Conservation (phyloP, 192 early-diverging fungal species). For the Podila clonocystis region DNA sequence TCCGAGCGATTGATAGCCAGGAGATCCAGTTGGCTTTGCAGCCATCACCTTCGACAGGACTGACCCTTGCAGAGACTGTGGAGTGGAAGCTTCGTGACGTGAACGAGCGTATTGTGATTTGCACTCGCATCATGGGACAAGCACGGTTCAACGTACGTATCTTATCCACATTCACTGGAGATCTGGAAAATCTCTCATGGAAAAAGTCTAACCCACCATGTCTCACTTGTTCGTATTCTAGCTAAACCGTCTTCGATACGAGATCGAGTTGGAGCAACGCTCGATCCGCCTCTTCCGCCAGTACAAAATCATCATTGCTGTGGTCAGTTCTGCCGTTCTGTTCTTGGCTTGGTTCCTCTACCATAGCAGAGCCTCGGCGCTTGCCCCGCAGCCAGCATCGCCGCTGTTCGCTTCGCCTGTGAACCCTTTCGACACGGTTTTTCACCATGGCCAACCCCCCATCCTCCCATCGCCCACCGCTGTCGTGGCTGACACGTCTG, state of each 20-base stretch:
- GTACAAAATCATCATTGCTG: slow-evolving; percentile 41
- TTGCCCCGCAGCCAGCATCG: slow-evolving; percentile 20
- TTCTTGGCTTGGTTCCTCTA: slow-evolving; percentile 18
- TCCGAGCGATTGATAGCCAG: slow-evolving; percentile 13
- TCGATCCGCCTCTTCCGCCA: slow-evolving; percentile 33
- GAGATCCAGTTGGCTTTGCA: slow-evolving; percentile 18
- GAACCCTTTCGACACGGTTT: slow-evolving; percentile 12
- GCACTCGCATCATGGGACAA: slow-evolving; percentile 37
- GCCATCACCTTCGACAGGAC: slow-evolving; percentile 13
- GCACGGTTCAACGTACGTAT: slow-evolving; percentile 32
- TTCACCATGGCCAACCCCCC: slow-evolving; percentile 16
- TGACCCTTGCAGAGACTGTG: slow-evolving; percentile 40
- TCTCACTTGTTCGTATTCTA: not conserved
- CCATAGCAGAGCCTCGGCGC: slow-evolving; percentile 14
- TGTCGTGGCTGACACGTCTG: no score
- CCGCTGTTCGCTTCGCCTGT: slow-evolving; percentile 16
- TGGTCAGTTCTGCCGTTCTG: slow-evolving; percentile 5
- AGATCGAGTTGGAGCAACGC: slow-evolving; percentile 42
- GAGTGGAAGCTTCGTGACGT: slow-evolving; percentile 32
- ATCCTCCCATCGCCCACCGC: slow-evolving; percentile 4
- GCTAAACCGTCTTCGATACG: slow-evolving; percentile 45
- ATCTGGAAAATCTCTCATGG: no score
- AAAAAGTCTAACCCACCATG: not conserved
- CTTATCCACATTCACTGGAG: no score
- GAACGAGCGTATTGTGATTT: slow-evolving; percentile 45